Conservation (phyloP, 495 filamentous ascomycete species). For the Penicillium cataractarum region DNA sequence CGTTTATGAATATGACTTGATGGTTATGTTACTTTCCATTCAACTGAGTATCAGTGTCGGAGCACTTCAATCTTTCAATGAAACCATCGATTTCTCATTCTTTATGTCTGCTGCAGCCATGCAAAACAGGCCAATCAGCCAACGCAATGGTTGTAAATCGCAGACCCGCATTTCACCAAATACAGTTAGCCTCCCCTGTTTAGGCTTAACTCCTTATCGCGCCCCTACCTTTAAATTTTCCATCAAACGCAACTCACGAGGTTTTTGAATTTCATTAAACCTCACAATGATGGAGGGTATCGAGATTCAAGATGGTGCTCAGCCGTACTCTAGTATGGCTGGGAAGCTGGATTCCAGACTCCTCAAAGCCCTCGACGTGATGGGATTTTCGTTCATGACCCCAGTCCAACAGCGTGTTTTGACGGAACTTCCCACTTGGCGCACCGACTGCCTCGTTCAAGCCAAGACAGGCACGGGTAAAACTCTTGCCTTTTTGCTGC, state of each 20-base stretch:
- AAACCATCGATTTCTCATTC: neutral
- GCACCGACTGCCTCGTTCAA: conserved; percentile 65
- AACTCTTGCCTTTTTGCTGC: conserved; percentile 77
- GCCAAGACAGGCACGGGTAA: conserved; percentile 88
- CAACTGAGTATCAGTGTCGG: no score
- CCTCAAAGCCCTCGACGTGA: conserved; percentile 48
- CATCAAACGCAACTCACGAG: neutral
- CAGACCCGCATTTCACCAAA: neutral
- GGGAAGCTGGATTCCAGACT: conserved; percentile 51
- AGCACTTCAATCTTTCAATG: neutral
- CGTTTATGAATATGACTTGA: no score
- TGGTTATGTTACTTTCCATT: no score
- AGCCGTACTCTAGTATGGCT: conserved; percentile 50
- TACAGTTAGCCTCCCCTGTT: neutral
- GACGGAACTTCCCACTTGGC: conserved; percentile 52
- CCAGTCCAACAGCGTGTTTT: conserved; percentile 61
- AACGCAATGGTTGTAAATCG: neutral
- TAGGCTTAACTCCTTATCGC: conserved; percentile 5
- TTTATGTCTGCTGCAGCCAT: neutral
- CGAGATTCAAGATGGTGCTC: conserved; percentile 27
- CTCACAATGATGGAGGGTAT: conserved; percentile 30
- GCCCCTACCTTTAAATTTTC: conserved; percentile 6
- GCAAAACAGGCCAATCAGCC: neutral
- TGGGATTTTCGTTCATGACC: conserved; percentile 55
- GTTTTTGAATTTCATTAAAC: neutral